These are phyloP conservation scores for Chimonanthus salicifolius DNA, from an alignment of 164 flowering plant genomes.

Conservation along the genomic window DNA sequence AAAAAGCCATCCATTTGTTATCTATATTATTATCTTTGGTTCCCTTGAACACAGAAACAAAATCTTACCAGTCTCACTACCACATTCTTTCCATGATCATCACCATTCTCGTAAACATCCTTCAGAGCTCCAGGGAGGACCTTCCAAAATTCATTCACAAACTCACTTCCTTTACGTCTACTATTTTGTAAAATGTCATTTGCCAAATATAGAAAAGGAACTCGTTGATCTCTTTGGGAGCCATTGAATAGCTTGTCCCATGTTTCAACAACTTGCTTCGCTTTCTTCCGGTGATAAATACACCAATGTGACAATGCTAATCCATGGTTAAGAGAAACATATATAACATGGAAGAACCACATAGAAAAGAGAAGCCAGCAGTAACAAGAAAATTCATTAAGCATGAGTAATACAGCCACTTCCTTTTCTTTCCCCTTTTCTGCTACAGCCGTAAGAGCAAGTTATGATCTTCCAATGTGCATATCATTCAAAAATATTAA, in stretches of 20 bases:
- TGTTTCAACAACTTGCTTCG: slow-evolving; percentile 77
- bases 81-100: slow-evolving; percentile 69
- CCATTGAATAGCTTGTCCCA: slow-evolving; percentile 83
- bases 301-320: slow-evolving; percentile 96
- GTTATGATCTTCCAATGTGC: background rate
- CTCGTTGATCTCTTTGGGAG: slow-evolving; percentile 51
- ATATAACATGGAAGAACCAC: background rate
- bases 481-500: background rate
- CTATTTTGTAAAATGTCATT: slow-evolving; percentile 97
- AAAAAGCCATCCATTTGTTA: background rate
- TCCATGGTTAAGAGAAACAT: slow-evolving; percentile 30
- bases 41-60: background rate
- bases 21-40: background rate
- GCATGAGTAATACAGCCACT: background rate
- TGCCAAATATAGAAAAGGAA: slow-evolving; percentile 87
- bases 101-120: slow-evolving; percentile 58
- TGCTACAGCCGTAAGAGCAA: background rate
- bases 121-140: slow-evolving; percentile 89
- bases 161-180: slow-evolving; percentile 93
- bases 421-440: no score
- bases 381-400: slow-evolving; percentile 3
- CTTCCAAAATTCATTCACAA: slow-evolving; percentile 87
- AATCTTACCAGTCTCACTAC: slow-evolving; percentile 73
- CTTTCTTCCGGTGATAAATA: slow-evolving; percentile 85
- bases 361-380: background rate